phyloP scores from a whole-genome alignment of 257 asterid genomes.

The Rhazya stricta region DNA sequence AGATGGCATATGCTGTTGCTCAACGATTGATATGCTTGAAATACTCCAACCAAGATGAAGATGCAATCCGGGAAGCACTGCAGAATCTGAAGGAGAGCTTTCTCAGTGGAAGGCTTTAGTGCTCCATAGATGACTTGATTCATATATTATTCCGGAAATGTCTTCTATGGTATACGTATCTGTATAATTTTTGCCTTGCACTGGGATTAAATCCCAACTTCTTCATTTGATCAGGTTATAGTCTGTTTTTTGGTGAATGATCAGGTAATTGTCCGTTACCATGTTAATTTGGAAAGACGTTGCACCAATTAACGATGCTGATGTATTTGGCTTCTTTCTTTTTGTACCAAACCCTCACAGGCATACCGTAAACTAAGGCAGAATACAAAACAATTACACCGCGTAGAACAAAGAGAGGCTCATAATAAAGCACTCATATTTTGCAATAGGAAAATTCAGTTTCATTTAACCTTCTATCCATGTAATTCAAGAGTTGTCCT shows the following conservation, averaged over 20 bases:
- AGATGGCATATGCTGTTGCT: slow-evolving; percentile 65
- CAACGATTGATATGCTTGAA: slow-evolving; percentile 83
- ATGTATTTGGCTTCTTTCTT: background rate
- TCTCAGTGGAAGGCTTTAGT: slow-evolving; percentile 41
- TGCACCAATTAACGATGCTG: background rate
- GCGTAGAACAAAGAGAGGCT: too few relatives aligned
- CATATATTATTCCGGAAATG: background rate
- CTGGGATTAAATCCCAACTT: background rate
- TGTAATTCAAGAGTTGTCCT: background rate
- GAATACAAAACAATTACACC: too few relatives aligned
- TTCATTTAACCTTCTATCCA: background rate
- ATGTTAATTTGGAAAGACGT: background rate
- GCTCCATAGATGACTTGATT: background rate
- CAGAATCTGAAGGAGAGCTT: slow-evolving; percentile 64
- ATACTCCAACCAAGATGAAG: slow-evolving; percentile 78
- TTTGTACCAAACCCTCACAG: too few relatives aligned
- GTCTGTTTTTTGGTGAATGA: too few relatives aligned
- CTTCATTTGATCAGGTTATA: background rate
- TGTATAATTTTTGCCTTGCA: background rate
- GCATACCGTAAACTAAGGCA: too few relatives aligned
- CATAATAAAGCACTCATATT: too few relatives aligned
- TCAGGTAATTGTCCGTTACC: background rate
- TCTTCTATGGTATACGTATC: background rate
- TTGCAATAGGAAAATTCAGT: background rate
- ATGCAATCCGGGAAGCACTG: slow-evolving; percentile 64